These are phyloP conservation scores for Amylocystis lapponica DNA, from an alignment of 768 basidiomycete species.

Conservation along the genomic window DNA sequence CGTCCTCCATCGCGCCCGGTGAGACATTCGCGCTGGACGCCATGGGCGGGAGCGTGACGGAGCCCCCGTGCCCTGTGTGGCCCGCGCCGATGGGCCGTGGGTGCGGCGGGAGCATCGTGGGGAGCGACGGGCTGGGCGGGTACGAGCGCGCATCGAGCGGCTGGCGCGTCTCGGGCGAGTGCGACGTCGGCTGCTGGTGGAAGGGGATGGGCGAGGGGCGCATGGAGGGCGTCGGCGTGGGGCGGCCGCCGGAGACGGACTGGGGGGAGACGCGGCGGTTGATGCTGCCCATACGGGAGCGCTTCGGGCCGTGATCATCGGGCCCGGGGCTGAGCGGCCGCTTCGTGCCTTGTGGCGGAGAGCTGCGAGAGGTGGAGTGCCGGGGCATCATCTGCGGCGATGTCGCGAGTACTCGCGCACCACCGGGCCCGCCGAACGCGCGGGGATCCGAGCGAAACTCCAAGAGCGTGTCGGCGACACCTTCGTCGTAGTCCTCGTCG, in stretches of 20 bases:
- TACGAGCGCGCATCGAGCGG: constrained; percentile 26
- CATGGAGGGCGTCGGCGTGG: constrained; percentile 47
- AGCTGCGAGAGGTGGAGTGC: constrained; percentile 48
- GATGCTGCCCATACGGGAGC: constrained; percentile 50
- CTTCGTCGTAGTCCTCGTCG: constrained; percentile 95
- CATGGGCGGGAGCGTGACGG: constrained; percentile 63
- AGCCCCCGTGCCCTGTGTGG: constrained; percentile 14
- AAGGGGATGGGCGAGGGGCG: constrained; percentile 70
- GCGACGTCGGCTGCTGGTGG: constrained; percentile 62
- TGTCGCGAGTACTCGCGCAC: constrained; percentile 8
- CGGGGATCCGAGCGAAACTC: constrained; percentile 19
- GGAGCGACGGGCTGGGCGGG: constrained; percentile 48
- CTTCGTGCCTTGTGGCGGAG: constrained; percentile 55
- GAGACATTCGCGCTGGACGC: constrained; percentile 62
- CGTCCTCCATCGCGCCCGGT: constrained; percentile 35
- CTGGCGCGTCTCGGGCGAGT: constrained; percentile 63
- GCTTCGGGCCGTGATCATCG: constrained; percentile 59
- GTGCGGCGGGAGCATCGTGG: constrained; percentile 64
- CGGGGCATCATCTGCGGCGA: constrained; percentile 14
- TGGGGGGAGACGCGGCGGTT: constrained; percentile 42
- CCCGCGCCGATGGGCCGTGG: constrained; percentile 64
- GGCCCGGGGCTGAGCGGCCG: constrained; percentile 63
- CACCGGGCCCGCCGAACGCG: constrained; percentile 10
- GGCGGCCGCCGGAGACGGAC: constrained; percentile 42
- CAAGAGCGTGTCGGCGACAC: constrained; percentile 82